Evolutionary conservation across 768 basidiomycete genomes (phyloP).

Genomic region (Suillus sp.): DNA sequence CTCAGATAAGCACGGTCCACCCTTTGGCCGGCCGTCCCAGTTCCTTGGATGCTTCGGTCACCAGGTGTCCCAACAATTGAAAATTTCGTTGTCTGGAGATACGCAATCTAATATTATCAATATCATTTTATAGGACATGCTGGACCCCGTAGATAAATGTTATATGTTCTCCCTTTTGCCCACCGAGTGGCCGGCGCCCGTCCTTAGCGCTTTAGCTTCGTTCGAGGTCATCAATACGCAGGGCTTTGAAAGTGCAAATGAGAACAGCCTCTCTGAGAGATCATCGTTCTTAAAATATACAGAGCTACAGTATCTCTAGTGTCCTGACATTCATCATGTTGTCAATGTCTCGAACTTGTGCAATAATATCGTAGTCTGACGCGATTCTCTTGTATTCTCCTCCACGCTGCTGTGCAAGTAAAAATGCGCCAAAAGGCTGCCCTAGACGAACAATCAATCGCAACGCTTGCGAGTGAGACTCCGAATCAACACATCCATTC

Average conservation of each 20-base stretch:
- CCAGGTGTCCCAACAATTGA: slow-evolving; percentile 58
- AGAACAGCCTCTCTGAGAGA: too few relatives aligned
- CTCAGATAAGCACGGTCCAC: slow-evolving; percentile 60
- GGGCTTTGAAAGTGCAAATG: background rate
- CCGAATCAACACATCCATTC: background rate
- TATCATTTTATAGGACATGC: too few relatives aligned
- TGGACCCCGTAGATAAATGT: background rate
- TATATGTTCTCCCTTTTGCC: background rate
- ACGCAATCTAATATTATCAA: background rate
- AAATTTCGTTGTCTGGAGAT: background rate
- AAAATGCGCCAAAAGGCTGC: background rate
- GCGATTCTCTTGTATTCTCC: background rate
- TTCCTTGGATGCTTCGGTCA: slow-evolving; percentile 58
- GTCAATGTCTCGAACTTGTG: background rate
- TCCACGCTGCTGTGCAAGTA: background rate
- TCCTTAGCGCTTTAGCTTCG: background rate
- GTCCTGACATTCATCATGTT: background rate
- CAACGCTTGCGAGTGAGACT: background rate
- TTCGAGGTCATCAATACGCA: background rate
- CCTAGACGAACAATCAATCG: background rate
- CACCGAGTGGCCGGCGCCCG: background rate
- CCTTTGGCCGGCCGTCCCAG: slow-evolving; percentile 62
- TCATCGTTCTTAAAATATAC: background rate
- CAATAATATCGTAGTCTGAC: background rate
- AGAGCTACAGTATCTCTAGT: background rate